A percentile compares a stretch with the other conserved stretches of the same genome.
Conservation (phyloP, 768 basidiomycete genomes). For the Lepiota subincarnata region DNA sequence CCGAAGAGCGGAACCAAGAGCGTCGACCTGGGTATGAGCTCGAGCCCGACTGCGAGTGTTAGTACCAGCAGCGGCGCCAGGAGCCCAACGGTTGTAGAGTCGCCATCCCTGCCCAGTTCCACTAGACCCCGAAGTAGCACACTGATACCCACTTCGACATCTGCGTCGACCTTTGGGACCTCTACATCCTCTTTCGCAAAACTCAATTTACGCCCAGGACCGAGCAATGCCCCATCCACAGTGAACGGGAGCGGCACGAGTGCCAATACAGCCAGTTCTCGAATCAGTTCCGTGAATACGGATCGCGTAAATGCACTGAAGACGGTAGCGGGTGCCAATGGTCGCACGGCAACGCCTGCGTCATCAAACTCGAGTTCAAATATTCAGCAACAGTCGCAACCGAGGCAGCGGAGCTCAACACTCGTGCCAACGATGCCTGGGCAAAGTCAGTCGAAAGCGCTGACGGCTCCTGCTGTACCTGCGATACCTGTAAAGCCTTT, state of each 20-base stretch:
- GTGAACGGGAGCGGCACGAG: constrained; percentile 4
- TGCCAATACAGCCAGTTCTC: not conserved
- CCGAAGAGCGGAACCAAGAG: constrained; percentile 3
- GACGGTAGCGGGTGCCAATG: constrained; percentile 4
- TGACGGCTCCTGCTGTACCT: constrained; percentile 18
- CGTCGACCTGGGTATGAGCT: constrained; percentile 1
- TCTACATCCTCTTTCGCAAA: constrained; percentile 17
- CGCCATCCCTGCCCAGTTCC: constrained; percentile 5
- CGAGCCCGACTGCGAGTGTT: constrained; percentile 1
- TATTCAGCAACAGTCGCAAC: not conserved
- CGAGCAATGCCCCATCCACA: constrained; percentile 9
- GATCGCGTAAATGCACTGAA: constrained; percentile 14
- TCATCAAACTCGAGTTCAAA: not conserved
- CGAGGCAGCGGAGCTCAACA: constrained; percentile 37
- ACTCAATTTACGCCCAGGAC: constrained; percentile 7
- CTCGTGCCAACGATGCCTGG: constrained; percentile 30
- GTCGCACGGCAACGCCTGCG: not conserved
- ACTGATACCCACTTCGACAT: constrained; percentile 28
- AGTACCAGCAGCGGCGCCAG: constrained; percentile 8
- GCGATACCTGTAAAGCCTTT: constrained; percentile 52
- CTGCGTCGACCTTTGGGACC: constrained; percentile 18
- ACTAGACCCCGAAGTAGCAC: constrained; percentile 35
- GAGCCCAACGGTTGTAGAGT: constrained; percentile 6
- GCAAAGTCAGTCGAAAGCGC: constrained; percentile 21
- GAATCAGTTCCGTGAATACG: constrained; percentile 2